Conservation (phyloP, 2,329 filamentous ascomycete species). For the Neoarthrinium moseri region DNA sequence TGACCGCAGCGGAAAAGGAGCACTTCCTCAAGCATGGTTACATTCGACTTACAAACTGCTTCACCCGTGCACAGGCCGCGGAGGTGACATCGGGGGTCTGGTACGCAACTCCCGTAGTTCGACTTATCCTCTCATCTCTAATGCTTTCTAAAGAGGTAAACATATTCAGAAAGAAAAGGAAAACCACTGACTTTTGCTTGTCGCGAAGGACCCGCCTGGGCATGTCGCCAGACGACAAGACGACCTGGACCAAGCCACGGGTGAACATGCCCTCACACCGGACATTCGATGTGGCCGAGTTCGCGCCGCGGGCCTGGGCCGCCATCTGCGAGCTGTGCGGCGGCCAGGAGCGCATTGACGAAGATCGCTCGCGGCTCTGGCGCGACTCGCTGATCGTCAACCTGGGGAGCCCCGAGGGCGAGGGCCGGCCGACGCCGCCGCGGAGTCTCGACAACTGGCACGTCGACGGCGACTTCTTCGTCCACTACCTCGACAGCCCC, state of each 20-base stretch:
- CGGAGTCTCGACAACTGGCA: slow-evolving; percentile 61
- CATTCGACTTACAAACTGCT: slow-evolving; percentile 50
- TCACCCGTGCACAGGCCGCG: slow-evolving; percentile 29
- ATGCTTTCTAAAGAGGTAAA: too few relatives aligned
- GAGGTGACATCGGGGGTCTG: slow-evolving; percentile 49
- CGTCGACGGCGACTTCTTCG: slow-evolving; percentile 71
- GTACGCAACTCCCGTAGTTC: too few relatives aligned
- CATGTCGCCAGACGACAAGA: slow-evolving; percentile 61
- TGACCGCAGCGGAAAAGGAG: slow-evolving; percentile 28
- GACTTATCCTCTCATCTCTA: too few relatives aligned
- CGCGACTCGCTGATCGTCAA: slow-evolving; percentile 69
- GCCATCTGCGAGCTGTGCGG: slow-evolving; percentile 67
- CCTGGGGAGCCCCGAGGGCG: slow-evolving; percentile 55
- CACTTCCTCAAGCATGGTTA: slow-evolving; percentile 57
- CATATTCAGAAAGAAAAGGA: too few relatives aligned
- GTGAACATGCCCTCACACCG: slow-evolving; percentile 64
- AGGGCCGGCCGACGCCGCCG: slow-evolving; percentile 48
- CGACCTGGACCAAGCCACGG: slow-evolving; percentile 62
- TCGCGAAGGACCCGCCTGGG: slow-evolving; percentile 64
- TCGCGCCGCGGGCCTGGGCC: slow-evolving; percentile 65
- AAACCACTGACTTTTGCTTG: too few relatives aligned
- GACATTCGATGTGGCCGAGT: slow-evolving; percentile 49
- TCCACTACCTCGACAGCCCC: slow-evolving; percentile 68
- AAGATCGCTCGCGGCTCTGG: slow-evolving; percentile 55
- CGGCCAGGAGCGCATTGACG: slow-evolving; percentile 54